Conservation (phyloP, 805 yeast genomes). For the Suhomyces emberorum region DNA sequence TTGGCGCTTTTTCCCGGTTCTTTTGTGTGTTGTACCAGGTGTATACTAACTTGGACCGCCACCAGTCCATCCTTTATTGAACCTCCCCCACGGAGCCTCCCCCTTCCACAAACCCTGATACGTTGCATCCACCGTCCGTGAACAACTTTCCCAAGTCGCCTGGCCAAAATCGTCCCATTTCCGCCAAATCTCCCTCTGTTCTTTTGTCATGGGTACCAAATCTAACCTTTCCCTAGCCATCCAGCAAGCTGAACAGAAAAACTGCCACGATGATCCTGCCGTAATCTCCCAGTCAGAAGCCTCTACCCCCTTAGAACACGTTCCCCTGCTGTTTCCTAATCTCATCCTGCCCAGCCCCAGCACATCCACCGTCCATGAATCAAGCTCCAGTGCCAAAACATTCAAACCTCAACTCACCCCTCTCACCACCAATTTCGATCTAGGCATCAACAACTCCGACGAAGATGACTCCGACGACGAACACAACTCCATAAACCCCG, state of each 20-base stretch:
- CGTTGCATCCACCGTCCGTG: no score
- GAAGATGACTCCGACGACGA: slow-evolving; percentile 22
- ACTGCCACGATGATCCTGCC: not conserved
- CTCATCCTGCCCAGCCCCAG: slow-evolving; percentile 20
- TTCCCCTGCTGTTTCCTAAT: slow-evolving; percentile 13
- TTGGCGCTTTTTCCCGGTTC: no score
- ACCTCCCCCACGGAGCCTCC: no score
- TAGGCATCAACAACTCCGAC: slow-evolving; percentile 11
- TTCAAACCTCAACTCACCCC: slow-evolving; percentile 38
- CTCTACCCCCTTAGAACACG: slow-evolving; percentile 12
- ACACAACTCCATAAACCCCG: slow-evolving; percentile 26
- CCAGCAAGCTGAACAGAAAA: slow-evolving; percentile 32
- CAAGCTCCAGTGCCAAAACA: slow-evolving; percentile 31
- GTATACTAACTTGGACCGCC: no score
- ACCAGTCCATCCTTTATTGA: no score
- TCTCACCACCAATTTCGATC: slow-evolving; percentile 33
- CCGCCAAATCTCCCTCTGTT: no score
- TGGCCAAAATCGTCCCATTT: no score
- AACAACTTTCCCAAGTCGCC: no score
- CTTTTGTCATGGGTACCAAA: slow-evolving; percentile 17
- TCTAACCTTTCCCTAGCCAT: slow-evolving; percentile 45
- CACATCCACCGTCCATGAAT: slow-evolving; percentile 28
- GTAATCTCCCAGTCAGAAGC: slow-evolving; percentile 7
- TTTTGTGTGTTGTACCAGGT: no score
- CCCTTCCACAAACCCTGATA: no score